Conservation (phyloP, 345 rosid species). For the Salix viminalis region DNA sequence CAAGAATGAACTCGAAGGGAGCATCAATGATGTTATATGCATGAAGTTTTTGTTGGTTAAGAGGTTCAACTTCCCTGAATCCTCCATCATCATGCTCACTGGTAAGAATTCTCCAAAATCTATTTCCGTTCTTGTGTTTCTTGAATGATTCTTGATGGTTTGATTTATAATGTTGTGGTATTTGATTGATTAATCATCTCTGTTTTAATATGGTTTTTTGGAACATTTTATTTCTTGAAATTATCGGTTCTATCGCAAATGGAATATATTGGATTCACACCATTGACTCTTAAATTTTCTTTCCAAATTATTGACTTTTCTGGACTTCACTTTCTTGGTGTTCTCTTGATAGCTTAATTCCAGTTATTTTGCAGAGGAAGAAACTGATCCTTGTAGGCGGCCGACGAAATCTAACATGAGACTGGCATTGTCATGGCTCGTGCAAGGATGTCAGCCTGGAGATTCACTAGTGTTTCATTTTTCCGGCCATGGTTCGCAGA, state of each 20-base stretch:
- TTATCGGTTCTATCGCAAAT: too few relatives aligned
- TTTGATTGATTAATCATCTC: too few relatives aligned
- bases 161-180: too few relatives aligned
- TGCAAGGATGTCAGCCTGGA: constrained; percentile 83
- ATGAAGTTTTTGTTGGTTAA: constrained; percentile 82
- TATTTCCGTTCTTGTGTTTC: background rate
- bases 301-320: too few relatives aligned
- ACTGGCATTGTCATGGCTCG: constrained; percentile 86
- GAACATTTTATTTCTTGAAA: too few relatives aligned
- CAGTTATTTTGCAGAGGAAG: constrained; percentile 59
- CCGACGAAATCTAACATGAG: constrained; percentile 75
- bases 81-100: constrained; percentile 73
- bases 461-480: constrained; percentile 86
- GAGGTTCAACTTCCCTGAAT: constrained; percentile 70
- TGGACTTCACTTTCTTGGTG: background rate
- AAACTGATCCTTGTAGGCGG: constrained; percentile 62
- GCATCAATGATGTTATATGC: constrained; percentile 75
- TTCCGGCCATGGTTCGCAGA: constrained; percentile 81
- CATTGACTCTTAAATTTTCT: too few relatives aligned
- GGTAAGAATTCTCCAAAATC: constrained; percentile 27
- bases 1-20: constrained; percentile 62
- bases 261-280: too few relatives aligned
- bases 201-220: too few relatives aligned
- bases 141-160: background rate
- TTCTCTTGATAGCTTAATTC: background rate